These are phyloP conservation scores for Aspergillus sclerotioniger DNA, from an alignment of 495 filamentous ascomycete genomes.

Conservation along the genomic window DNA sequence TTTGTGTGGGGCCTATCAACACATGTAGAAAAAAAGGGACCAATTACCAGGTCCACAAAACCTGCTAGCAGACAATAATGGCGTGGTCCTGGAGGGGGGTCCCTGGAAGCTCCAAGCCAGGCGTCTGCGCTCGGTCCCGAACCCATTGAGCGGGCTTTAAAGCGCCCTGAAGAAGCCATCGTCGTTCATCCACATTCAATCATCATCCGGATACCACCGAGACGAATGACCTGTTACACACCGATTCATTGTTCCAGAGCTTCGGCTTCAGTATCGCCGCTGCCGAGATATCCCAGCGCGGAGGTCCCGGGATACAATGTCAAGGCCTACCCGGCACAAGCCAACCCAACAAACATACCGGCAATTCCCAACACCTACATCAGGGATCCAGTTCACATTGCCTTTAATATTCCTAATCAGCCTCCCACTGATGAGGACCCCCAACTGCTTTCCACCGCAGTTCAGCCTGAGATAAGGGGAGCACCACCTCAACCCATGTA, in stretches of 20 bases:
- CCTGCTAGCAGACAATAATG: conserved; percentile 7
- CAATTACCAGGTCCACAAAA: conserved; percentile 3
- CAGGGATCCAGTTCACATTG: too few species aligned
- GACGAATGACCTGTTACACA: conserved; percentile 55
- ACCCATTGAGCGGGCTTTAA: neutral
- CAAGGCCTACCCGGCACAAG: too few species aligned
- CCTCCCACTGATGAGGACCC: too few species aligned
- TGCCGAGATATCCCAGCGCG: conserved; percentile 89
- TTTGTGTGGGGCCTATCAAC: too few species aligned
- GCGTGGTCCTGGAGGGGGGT: conserved; percentile 17
- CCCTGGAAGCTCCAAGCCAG: conserved; percentile 16
- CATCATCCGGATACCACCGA: conserved; percentile 37
- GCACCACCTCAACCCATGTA: too few species aligned
- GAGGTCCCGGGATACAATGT: too few species aligned
- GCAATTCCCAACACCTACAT: too few species aligned
- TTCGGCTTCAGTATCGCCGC: conserved; percentile 89
- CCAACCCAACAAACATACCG: too few species aligned
- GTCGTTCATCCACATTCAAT: conserved; percentile 40
- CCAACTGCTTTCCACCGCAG: too few species aligned
- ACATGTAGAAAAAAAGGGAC: conserved; percentile 3
- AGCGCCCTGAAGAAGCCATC: neutral
- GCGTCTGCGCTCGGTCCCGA: conserved; percentile 7
- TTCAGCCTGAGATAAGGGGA: too few species aligned
- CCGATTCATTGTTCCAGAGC: conserved; percentile 66
- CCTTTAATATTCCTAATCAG: too few species aligned